Evolutionary conservation across 202 grass and related monocot genomes (phyloP).

Genomic region (Zoysia matrella): DNA sequence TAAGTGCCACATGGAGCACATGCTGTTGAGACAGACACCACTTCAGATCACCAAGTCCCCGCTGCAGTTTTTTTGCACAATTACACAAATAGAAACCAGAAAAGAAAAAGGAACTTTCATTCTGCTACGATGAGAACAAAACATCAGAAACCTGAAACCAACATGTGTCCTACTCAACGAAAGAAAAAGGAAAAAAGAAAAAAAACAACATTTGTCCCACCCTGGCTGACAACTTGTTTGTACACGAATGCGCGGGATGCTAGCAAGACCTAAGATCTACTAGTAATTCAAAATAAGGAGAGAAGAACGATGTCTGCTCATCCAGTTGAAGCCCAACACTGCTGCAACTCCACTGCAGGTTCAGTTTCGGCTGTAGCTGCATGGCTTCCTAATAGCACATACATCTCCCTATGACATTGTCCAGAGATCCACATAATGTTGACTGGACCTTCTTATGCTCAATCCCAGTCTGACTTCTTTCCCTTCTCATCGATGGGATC

Average conservation of each 20-base stretch:
- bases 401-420: background rate
- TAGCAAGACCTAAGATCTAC: conserved; percentile 17
- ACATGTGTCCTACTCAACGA: background rate
- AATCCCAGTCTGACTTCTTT: conserved; percentile 58
- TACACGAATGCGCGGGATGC: conserved; percentile 4
- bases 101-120: background rate
- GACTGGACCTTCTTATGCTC: background rate
- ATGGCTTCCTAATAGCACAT: background rate
- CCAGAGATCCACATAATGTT: background rate
- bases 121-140: background rate
- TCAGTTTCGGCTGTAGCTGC: background rate
- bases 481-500: conserved; percentile 49
- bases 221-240: conserved; percentile 16
- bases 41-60: background rate
- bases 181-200: no score
- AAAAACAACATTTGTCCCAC: no score
- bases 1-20: background rate
- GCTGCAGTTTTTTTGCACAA: background rate
- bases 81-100: background rate
- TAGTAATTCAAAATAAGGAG: conserved; percentile 2
- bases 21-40: background rate
- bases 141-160: background rate
- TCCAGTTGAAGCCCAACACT: background rate
- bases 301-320: background rate
- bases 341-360: background rate